Evolutionary conservation across 2,329 filamentous ascomycete species (phyloP).

Genomic region (Parafenestella ontariensis): DNA sequence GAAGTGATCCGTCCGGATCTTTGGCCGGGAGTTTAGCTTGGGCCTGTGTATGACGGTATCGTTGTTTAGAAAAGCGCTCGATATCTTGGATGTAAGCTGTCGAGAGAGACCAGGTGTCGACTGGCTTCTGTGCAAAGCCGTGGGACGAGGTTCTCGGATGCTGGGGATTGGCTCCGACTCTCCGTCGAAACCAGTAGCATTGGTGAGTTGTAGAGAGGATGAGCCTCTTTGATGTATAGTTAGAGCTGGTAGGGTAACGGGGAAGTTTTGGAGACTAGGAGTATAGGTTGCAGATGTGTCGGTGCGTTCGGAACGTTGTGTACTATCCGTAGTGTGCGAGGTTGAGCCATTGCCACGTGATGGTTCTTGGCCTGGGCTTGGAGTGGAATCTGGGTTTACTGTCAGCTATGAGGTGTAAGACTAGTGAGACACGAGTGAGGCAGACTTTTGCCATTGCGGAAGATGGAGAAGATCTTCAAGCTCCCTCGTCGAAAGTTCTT

Average conservation of each 20-base stretch:
- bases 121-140: slow-evolving; percentile 29
- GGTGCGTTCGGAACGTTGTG: slow-evolving; percentile 15
- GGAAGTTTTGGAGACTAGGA: slow-evolving; percentile 22
- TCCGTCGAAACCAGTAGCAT: slow-evolving; percentile 41
- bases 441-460: slow-evolving; percentile 42
- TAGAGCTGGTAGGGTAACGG: slow-evolving; percentile 13
- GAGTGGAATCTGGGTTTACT: slow-evolving; percentile 19
- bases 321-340: slow-evolving; percentile 19
- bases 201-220: slow-evolving; percentile 33
- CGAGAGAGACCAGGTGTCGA: slow-evolving; percentile 40
- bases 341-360: slow-evolving; percentile 14
- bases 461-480: slow-evolving; percentile 44
- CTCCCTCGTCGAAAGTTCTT: slow-evolving; percentile 40
- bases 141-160: slow-evolving; percentile 12
- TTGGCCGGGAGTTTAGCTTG: slow-evolving; percentile 37
- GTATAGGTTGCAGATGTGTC: slow-evolving; percentile 4
- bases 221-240: slow-evolving; percentile 20
- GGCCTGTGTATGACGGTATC: slow-evolving; percentile 43
- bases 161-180: slow-evolving; percentile 41
- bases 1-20: slow-evolving; percentile 22
- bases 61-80: slow-evolving; percentile 35
- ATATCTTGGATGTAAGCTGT: slow-evolving; percentile 36
- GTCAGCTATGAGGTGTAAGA: slow-evolving; percentile 2
- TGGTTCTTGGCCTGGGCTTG: slow-evolving; percentile 10
- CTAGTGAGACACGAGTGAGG: background rate